A percentile compares a stretch with the other conserved stretches of the same genome.
These are phyloP conservation scores for Didymella exigua DNA, from an alignment of 2,329 filamentous ascomycete genomes.

Conservation along the genomic window DNA sequence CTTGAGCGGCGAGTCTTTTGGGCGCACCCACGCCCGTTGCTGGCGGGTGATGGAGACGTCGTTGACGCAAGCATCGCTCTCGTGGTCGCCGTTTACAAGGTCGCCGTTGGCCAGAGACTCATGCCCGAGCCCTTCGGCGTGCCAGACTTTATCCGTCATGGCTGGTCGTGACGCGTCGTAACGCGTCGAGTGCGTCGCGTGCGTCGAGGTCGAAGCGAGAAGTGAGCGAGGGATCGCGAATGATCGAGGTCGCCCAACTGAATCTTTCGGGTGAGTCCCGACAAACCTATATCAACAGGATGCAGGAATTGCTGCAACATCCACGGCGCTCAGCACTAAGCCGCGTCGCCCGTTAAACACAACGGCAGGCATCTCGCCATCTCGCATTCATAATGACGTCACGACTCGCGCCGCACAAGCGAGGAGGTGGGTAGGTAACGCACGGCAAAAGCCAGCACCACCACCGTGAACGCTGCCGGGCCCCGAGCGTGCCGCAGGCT, in stretches of 20 bases:
- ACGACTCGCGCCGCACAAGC: constrained; percentile 6
- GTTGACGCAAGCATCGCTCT: constrained; percentile 7
- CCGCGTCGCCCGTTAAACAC: background rate
- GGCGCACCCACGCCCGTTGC: constrained; percentile 14
- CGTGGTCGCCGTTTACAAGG: constrained; percentile 9
- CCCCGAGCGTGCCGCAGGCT: background rate
- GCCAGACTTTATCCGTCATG: constrained; percentile 12
- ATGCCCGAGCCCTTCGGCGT: background rate
- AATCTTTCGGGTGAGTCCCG: too few relatives aligned
- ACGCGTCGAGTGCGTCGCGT: too few relatives aligned
- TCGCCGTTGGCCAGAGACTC: constrained; percentile 1
- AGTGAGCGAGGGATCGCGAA: background rate
- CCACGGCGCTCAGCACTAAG: background rate
- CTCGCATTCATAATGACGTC: constrained; percentile 16
- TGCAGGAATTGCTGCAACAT: background rate
- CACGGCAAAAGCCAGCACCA: background rate
- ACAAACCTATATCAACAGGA: too few relatives aligned
- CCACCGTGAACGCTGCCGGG: background rate
- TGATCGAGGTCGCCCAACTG: too few relatives aligned
- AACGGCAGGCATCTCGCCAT: background rate
- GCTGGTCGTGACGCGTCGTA: background rate
- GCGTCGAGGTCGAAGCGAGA: background rate
- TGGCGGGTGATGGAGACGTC: constrained; percentile 14
- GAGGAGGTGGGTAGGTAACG: too few relatives aligned
- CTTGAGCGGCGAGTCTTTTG: constrained; percentile 15